Base-by-base conservation (phyloP, 1,139 yeast genomes). In the Lodderomyces jiufengensis region DNA sequence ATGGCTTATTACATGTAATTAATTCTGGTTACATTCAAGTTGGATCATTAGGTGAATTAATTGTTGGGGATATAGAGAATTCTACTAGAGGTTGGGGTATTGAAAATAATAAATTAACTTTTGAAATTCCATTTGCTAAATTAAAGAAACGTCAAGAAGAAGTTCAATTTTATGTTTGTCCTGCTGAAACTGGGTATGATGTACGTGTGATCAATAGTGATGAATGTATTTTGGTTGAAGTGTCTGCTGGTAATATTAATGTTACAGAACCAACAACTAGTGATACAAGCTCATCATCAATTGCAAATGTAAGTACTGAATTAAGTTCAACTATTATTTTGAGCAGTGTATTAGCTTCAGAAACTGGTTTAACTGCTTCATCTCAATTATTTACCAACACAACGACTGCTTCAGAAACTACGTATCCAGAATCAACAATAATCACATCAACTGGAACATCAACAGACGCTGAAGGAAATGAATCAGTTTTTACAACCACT, bases 201-300 rank as follows among this genome's bases (percentile, higher is more conserved):
- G 31, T 32, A 3, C 14, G 30, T 32, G 31, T 32, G 9, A 24
- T 12, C 11, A 25, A 21, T 20, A 25, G 35, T 20, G 35, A 32
- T 26, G 35, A 30, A 10, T 32, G 35, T 32, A 13, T 13, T 13
- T 11, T 15, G 10, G 18, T 32, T 26, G 30, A 27, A 6, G 28
- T 26, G 3, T 15, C 14, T 24, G 33, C 27, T 30, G 33, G 27
- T 9, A 15, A 14, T 23, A 12, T 32, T 16, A 30, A 21, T 10
- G 18, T 16, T 18, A 22, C 31, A n/a, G 23, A 14, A 6, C 29
- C 13, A 27, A 27, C 29, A 12, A 5, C 14, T 4, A 16, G 24
- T 16, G 20, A 57, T 41, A 69, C 70, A n/a, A 37, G 51, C 9
- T 70, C 63, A 18, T 59, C 69, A 9, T 51, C 55, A 40, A 60